Conservation (phyloP, 169 alveolate genomes). For the Theileria orientalis region DNA sequence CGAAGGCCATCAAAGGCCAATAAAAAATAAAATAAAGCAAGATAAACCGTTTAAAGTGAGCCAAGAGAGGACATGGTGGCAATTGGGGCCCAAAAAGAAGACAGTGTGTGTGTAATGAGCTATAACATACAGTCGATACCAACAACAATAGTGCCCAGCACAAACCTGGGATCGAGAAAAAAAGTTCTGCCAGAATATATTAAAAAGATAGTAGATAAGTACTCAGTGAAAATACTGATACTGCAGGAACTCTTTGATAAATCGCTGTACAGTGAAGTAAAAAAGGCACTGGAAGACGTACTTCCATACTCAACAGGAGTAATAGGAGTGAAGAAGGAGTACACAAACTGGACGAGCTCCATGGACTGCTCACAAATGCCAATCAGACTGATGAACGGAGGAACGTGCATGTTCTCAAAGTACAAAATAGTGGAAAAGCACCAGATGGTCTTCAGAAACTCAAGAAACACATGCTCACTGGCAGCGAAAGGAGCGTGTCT, state of each 20-base stretch:
- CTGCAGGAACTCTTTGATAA: conserved; percentile 65
- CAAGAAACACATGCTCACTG: conserved; percentile 18
- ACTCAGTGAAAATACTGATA: conserved; percentile 60
- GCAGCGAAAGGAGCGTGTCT: conserved; percentile 80
- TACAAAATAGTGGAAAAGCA: conserved; percentile 23
- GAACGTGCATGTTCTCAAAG: conserved; percentile 43
- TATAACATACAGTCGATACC: conserved; percentile 72
- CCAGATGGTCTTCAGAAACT: conserved; percentile 20
- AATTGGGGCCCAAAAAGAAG: neutral
- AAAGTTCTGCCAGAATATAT: conserved; percentile 25
- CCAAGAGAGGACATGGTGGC: neutral
- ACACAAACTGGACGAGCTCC: neutral
- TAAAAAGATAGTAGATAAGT: conserved; percentile 30
- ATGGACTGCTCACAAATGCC: neutral
- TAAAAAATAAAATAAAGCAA: too few relatives aligned
- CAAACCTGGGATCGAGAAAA: conserved; percentile 4
- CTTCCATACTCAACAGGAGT: conserved; percentile 62
- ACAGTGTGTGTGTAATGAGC: conserved; percentile 46
- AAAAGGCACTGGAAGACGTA: neutral
- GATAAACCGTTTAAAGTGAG: too few relatives aligned
- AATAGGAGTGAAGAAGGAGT: conserved; percentile 3
- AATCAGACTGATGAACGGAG: conserved; percentile 30
- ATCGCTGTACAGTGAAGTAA: conserved; percentile 17
- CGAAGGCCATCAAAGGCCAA: too few relatives aligned
- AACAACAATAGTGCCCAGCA: conserved; percentile 15